A percentile compares a stretch with the other conserved stretches of the same genome.
Evolutionary conservation across 2,329 filamentous ascomycete species (phyloP).

Genomic region (Claviceps spartinae): DNA sequence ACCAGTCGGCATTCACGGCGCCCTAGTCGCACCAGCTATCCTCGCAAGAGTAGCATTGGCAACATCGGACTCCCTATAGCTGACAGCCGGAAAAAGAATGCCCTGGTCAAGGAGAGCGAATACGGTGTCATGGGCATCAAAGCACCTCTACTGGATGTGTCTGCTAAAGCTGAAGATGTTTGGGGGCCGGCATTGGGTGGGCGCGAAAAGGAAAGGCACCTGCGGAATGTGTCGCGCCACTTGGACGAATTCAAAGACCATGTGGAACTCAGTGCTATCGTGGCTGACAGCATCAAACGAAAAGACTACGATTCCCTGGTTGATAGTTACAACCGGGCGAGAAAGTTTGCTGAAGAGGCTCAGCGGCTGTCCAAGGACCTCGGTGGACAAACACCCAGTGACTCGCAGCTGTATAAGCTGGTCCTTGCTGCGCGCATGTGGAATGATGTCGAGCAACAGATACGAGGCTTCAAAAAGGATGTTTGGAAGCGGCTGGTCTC

Average conservation of each 20-base stretch:
- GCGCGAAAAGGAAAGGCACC: constrained; percentile 74
- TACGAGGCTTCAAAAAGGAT: constrained; percentile 76
- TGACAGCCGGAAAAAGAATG: constrained; percentile 69
- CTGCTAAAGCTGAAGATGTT: constrained; percentile 88
- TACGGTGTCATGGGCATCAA: constrained; percentile 85
- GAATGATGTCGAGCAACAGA: constrained; percentile 80
- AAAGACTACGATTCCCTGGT: constrained; percentile 82
- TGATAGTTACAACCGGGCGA: constrained; percentile 75
- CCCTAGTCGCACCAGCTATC: constrained; percentile 52
- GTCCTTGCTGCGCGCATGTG: constrained; percentile 87
- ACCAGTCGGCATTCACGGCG: constrained; percentile 47
- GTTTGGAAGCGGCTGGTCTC: constrained; percentile 71
- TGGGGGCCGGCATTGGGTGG: constrained; percentile 92
- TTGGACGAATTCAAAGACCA: constrained; percentile 70
- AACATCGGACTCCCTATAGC: constrained; percentile 24
- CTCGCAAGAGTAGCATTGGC: constrained; percentile 31
- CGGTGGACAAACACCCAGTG: constrained; percentile 46
- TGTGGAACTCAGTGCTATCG: constrained; percentile 63
- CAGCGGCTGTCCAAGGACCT: constrained; percentile 49
- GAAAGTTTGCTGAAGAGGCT: constrained; percentile 67
- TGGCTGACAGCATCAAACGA: constrained; percentile 76
- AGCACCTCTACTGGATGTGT: constrained; percentile 72
- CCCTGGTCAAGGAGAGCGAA: constrained; percentile 81
- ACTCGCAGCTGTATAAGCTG: constrained; percentile 73
- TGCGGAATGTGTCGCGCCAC: constrained; percentile 63